phyloP scores from a whole-genome alignment of 768 basidiomycete genomes.

The Termitomyces titanicus region DNA sequence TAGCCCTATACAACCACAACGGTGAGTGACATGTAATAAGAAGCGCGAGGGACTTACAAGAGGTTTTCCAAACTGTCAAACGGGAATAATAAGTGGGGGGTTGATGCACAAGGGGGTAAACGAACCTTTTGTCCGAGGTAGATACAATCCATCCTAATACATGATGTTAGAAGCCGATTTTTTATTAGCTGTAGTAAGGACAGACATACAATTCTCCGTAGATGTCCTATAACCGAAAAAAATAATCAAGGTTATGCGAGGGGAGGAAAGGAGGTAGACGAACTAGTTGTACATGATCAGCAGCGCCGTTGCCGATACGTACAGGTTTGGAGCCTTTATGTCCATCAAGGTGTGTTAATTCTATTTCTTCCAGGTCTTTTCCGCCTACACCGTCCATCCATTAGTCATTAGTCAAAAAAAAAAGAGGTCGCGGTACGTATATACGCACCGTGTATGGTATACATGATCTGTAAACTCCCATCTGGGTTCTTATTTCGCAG shows the following conservation, averaged over 20 bases:
- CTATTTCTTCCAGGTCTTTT: slow-evolving; percentile 81
- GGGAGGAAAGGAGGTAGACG: background rate
- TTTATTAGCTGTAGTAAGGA: background rate
- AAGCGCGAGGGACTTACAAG: slow-evolving; percentile 42
- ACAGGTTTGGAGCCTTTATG: slow-evolving; percentile 85
- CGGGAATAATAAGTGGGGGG: background rate
- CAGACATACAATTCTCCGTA: slow-evolving; percentile 82
- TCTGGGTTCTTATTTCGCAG: slow-evolving; percentile 82
- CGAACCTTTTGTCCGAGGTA: slow-evolving; percentile 90
- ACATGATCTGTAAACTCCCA: slow-evolving; percentile 95
- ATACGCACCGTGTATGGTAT: slow-evolving; percentile 79
- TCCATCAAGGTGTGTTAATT: slow-evolving; percentile 83
- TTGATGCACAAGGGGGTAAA: background rate
- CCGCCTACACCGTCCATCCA: slow-evolving; percentile 44
- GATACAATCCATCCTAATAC: slow-evolving; percentile 84
- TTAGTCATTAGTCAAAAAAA: background rate
- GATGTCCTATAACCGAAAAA: slow-evolving; percentile 82
- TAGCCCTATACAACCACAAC: slow-evolving; percentile 23
- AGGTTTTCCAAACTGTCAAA: slow-evolving; percentile 65
- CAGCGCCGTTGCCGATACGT: slow-evolving; percentile 94
- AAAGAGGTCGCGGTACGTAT: background rate
- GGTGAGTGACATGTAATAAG: background rate
- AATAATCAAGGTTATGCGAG: too few relatives aligned
- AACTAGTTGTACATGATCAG: slow-evolving; percentile 80
- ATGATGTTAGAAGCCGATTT: background rate